phyloP scores from a whole-genome alignment of 1,139 yeast genomes.

The Spathaspora sp. region DNA sequence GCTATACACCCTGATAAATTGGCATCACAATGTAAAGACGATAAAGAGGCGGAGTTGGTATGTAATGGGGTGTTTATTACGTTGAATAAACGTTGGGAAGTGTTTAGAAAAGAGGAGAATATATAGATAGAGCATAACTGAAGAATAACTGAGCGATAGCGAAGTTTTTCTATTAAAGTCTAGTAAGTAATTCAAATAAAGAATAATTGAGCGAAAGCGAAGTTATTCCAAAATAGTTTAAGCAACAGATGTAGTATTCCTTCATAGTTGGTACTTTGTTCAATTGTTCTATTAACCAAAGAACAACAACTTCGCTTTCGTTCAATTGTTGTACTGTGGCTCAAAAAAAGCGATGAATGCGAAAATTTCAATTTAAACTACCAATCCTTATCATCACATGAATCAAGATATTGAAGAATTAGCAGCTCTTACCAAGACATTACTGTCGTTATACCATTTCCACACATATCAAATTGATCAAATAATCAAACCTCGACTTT shows the following conservation, averaged over 20 bases:
- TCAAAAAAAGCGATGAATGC: neutral
- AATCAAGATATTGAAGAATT: conserved; percentile 32
- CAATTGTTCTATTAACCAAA: too few species aligned
- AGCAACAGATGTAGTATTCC: too few species aligned
- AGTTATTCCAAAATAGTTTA: neutral
- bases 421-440: conserved; percentile 37
- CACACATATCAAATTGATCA: conserved; percentile 36
- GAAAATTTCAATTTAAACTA: neutral
- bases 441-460: conserved; percentile 37
- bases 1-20: conserved; percentile 94
- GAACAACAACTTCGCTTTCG: neutral
- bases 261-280: too few species aligned
- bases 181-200: neutral
- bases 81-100: conserved; percentile 89
- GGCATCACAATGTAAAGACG: conserved; percentile 36
- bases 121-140: conserved; percentile 12
- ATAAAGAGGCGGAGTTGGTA: conserved; percentile 72
- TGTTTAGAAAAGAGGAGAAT: conserved; percentile 53
- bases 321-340: neutral
- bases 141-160: neutral
- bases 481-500: conserved; percentile 34
- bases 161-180: too few species aligned
- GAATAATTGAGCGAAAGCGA: neutral
- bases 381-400: conserved; percentile 2
- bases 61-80: conserved; percentile 86